A percentile compares a stretch with the other conserved stretches of the same genome.
phyloP scores from a whole-genome alignment of 2,329 filamentous ascomycete species.

The Sporothrix variecibatus region DNA sequence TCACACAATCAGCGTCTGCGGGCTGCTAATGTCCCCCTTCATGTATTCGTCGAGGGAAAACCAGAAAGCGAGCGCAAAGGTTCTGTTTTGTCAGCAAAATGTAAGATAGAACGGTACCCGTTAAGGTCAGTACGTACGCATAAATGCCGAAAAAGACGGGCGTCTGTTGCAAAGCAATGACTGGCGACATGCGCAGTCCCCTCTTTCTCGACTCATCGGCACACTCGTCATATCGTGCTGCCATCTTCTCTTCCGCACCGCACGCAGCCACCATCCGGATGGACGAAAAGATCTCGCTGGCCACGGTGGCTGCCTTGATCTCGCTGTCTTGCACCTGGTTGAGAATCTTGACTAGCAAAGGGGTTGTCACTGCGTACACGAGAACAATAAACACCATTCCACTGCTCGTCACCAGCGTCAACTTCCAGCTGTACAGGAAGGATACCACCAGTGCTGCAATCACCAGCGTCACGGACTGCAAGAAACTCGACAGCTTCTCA shows the following conservation, averaged over 20 bases:
- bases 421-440: constrained; percentile 58
- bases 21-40: constrained; percentile 48
- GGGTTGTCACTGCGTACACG: constrained; percentile 52
- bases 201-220: constrained; percentile 52
- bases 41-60: constrained; percentile 57
- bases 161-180: constrained; percentile 37
- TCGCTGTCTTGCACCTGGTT: constrained; percentile 51
- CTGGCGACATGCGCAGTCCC: constrained; percentile 36
- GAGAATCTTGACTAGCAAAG: constrained; percentile 56
- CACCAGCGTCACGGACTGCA: constrained; percentile 58
- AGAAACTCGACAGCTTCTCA: constrained; percentile 59
- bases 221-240: constrained; percentile 54
- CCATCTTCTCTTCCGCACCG: constrained; percentile 59
- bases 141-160: constrained; percentile 39
- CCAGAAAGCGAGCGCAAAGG: constrained; percentile 63
- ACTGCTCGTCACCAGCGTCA: constrained; percentile 60
- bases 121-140: constrained; percentile 24
- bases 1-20: constrained; percentile 52
- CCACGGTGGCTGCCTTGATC: constrained; percentile 58
- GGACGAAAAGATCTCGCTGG: constrained; percentile 60
- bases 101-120: too few species aligned
- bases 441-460: constrained; percentile 55
- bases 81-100: constrained; percentile 21
- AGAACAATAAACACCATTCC: constrained; percentile 57
- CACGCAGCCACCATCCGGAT: constrained; percentile 64